phyloP scores from a whole-genome alignment of 2,329 filamentous ascomycete species.

The Colletotrichum musicola region DNA sequence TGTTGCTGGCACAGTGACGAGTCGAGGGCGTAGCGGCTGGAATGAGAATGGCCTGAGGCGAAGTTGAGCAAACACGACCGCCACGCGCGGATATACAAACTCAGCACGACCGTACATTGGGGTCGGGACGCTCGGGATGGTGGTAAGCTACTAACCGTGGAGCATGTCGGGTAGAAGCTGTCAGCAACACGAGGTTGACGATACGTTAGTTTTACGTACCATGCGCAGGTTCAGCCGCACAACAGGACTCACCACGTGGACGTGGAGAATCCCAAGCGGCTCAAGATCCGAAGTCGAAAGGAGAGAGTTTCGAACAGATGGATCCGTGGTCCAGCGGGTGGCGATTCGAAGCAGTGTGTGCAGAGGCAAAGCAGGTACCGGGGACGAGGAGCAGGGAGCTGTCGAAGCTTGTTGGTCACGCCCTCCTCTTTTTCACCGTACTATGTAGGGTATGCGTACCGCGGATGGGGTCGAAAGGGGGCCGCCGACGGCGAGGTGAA shows the following conservation, averaged over 20 bases:
- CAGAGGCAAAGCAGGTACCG: not conserved
- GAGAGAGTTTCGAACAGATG: slow-evolving; percentile 16
- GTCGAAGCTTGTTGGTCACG: slow-evolving; percentile 2
- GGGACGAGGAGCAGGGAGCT: slow-evolving; percentile 10
- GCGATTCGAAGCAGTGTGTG: slow-evolving; percentile 10
- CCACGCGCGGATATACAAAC: slow-evolving; percentile 9
- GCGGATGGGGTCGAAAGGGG: no score
- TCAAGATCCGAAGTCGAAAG: not conserved
- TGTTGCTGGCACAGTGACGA: not conserved
- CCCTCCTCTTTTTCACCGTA: no score
- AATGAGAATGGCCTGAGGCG: slow-evolving; percentile 9
- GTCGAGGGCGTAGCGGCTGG: slow-evolving; percentile 7
- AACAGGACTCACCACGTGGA: slow-evolving; percentile 19
- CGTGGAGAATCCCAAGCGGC: slow-evolving; percentile 15
- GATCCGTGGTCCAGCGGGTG: slow-evolving; percentile 11
- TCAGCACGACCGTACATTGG: not conserved
- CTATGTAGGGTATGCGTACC: no score
- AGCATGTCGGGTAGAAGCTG: not conserved
- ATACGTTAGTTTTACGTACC: not conserved
- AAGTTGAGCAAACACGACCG: not conserved
- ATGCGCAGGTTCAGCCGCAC: slow-evolving; percentile 7
- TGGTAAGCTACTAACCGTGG: no score
- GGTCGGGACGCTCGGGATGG: not conserved
- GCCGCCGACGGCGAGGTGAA: no score
- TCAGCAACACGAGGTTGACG: not conserved